Evolutionary conservation across 495 filamentous ascomycete genomes (phyloP), one percentile per base, ranked within the genome.

Genomic region (Xylaria curta): DNA sequence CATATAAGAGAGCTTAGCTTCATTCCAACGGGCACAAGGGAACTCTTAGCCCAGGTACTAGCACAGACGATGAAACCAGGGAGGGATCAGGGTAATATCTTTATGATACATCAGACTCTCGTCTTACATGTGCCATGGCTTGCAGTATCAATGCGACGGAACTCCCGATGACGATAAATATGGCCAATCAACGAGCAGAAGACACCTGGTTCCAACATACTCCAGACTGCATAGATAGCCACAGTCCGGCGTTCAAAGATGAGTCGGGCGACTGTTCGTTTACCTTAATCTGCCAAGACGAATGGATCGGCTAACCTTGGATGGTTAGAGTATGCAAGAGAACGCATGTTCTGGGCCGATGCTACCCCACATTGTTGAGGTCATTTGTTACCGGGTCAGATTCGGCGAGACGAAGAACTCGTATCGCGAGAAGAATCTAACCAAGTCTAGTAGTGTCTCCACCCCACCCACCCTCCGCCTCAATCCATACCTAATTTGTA

Each of bases 11-110:
- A 28, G 42, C 6, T 38, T 66, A 66, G 63, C 63, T 66, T 53
- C 63, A 38, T 40, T 66, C 63, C 63, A 66, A 66, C 63, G 63
- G 63, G 46, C 44, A 66, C 63, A 66, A 66, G 26, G 63, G 63
- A 66, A 66, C 63, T 66, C 53, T 24, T n/a, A 66, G 19, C 28
- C 26, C 26, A 51, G 47, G 63, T 38, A 38, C 58, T 60, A 60
- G 58, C 58, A 38, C 10, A 60, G 58, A 21, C 31, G 33, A 60
- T 60, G 31, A 60, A 40, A 38, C 58, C 58, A n/a, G 21, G 58
- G 31, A 36, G 33, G 33, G 56, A 31, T 10, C 33, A 60, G 58
- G 19, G 31, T 38, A 21, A 38, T 60, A 38, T 21, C 58, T 28
- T 60, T 21, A 40, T 19, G 58, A 21, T 40, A 60, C 58, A 19